Conservation (phyloP, 495 filamentous ascomycete species). For the Neurospora terricola region DNA sequence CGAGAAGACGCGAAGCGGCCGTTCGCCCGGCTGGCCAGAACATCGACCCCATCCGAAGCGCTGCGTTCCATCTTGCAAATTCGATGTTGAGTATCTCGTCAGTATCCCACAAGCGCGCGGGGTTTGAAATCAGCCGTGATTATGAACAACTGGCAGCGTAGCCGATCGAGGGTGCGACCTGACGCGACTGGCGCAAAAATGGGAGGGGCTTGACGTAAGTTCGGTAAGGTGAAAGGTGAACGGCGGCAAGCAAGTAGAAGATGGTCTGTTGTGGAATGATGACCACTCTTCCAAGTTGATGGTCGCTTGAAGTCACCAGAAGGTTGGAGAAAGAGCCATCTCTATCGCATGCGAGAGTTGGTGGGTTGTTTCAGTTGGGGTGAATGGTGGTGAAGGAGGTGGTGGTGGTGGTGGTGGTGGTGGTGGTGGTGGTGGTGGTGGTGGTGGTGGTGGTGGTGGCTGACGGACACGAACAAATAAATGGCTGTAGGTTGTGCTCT, state of each 20-base stretch:
- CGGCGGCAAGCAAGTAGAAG: not conserved
- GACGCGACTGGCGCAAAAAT: not conserved
- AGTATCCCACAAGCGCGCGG: not conserved
- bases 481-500: not conserved
- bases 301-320: not conserved
- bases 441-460: not conserved
- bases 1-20: slow-evolving; percentile 14
- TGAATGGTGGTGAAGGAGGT: not conserved
- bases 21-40: slow-evolving; percentile 3
- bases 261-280: not conserved
- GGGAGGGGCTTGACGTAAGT: not conserved
- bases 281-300: not conserved
- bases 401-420: not conserved
- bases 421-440: not conserved
- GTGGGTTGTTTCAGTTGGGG: not conserved
- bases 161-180: not conserved
- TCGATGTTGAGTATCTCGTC: not conserved
- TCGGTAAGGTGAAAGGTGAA: not conserved
- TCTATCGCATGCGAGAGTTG: not conserved
- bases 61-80: slow-evolving; percentile 18
- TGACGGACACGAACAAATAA: not conserved
- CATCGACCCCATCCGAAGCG: slow-evolving; percentile 3
- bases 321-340: not conserved
- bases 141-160: not conserved
- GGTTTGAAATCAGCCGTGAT: not conserved